Base-by-base conservation (phyloP, 495 filamentous ascomycete species). In the Neurospora tetraspora region DNA sequence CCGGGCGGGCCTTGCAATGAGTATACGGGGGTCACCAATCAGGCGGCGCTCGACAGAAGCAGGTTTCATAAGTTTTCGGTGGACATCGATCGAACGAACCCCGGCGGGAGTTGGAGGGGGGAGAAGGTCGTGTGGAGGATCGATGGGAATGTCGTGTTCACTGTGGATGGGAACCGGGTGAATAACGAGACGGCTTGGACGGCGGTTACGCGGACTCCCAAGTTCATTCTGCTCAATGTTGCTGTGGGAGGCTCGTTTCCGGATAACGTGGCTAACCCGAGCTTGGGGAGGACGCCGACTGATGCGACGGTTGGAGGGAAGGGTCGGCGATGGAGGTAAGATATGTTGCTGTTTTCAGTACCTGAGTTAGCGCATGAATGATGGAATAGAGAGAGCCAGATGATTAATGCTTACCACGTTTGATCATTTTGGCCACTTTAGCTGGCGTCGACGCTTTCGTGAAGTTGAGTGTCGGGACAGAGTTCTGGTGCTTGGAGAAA, bases 161-260 rank as follows among this genome's bases (percentile, higher is more conserved):
- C 76, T 69, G 69, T 82, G 31, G 72, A 78, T 1, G 84, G 81
- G n/a, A 23, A 71, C 7, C 74, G 77, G 69, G 72, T 86, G 39
- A 72, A 72, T 42, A 76, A 81, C 70, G 71, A 80, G 73, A 45
- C 23, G 6, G 81, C 80, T 39, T 86, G 83, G 85, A 78, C 75
- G 70, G 74, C 77, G 27, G 70, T 86, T 8, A 82, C 81, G 1
- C 72, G 75, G 38, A 72, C 70, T 10, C 70, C 78, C 3, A 76
- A 82, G 72, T 85, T 78, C 70, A 73, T 86, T 38, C 79, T 83
- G 16, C 76, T 86, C 20, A 86, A 86, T 68, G 83, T 86, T 7
- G 85, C 85, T 7, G 83, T 86, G 31, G 84, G 85, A 3, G 85
- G 84, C 0, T 73, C 74, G 70, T 85, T 75, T 43, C 70, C 75